Base-by-base conservation (phyloP, 768 basidiomycete genomes). In the Gymnopilus dilepis region DNA sequence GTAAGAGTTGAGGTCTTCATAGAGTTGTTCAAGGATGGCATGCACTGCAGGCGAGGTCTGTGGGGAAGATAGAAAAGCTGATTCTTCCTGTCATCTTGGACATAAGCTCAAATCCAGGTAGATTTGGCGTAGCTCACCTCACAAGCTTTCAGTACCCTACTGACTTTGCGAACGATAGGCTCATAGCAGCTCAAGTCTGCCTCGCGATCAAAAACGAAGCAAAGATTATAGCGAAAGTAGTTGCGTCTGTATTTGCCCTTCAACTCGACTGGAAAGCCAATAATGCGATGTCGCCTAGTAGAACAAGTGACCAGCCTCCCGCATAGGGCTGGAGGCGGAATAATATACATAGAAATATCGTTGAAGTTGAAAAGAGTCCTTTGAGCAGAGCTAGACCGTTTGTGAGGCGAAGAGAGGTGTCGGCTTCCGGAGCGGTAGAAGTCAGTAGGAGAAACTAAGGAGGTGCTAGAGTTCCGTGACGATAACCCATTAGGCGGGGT, bases 1-100 rank as follows among this genome's bases (percentile, higher is more conserved):
- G 76, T 97, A 99, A 7, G 95, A 96, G 74, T 98, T 99, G 67
- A 99, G 77, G 68, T 99, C 97, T 70, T 98, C 96, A 67, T 95
- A 99, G 1, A 99, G 82, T 70, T 98, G 96, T 75, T 99, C 97
- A 21, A 99, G 85, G 54, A 99, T 93, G 15, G 90, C 85, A 70
- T 90, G 85, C 31, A 95, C 84, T 3, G 86, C 83, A 37, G 84
- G 78, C 1, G 88, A 88, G 3, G 87, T 89, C 43, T 82, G 74
- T 0, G 89, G 80, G 8, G 86, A 87, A 0, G 96, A 97, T 33
- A 99, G 80, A 71, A 97, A 97, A 15, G 80, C 81, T 0, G 94
- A 94, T 75, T 99, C 96, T 81, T 95, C 86, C 93, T 95, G 55
- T 28, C 24, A 40, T 12, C 31, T 19, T 6, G 33, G 56, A 17